Evolutionary conservation across 768 basidiomycete species (phyloP), one percentile per base, ranked within the genome.

Genomic region (Cubamyces lactineus): DNA sequence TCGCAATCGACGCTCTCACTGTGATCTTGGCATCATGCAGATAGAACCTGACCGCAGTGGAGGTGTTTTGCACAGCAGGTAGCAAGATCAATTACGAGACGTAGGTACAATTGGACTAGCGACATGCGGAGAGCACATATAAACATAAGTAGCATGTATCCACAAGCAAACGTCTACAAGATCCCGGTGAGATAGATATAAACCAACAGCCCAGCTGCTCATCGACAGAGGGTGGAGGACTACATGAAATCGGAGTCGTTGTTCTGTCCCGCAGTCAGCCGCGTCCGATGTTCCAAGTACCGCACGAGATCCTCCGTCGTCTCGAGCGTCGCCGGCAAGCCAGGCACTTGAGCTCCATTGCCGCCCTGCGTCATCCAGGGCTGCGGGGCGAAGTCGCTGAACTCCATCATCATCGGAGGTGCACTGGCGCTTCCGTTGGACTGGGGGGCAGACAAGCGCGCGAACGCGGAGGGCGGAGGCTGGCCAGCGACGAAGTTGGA

Each of bases 201-300:
- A 52, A 42, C 53, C n/a, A n/a, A 46, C 23, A 26, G 17, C 11
- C n/a, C 45, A 45, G 2, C 8, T 17, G 13, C 23, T 9, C 11
- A 21, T 24, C 24, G 23, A 43, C 50, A 17, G 21, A 26, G 4
- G 34, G 34, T 7, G 6, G 34, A 3, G 13, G 28, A 50, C 48
- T 66, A 67, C 63, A 67, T 61, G 61, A 64, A 66, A 45, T 66
- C 65, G 16, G 41, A 48, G 42, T 54, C 65, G 38, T 21, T 63
- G 39, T 47, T 64, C 59, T 66, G 66, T 24, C 48, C 57, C 13
- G 66, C 63, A 9, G 50, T 52, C 24, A 69, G 52, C 57, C 63
- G 59, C 42, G 66, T 67, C 53, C 67, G 64, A 57, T 69, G 70
- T 49, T 66, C 70, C 50, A 71, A 43, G 39, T 69, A 71, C 21